Conservation (phyloP, 768 basidiomycete genomes). For the Lactifluus subvellereus region DNA sequence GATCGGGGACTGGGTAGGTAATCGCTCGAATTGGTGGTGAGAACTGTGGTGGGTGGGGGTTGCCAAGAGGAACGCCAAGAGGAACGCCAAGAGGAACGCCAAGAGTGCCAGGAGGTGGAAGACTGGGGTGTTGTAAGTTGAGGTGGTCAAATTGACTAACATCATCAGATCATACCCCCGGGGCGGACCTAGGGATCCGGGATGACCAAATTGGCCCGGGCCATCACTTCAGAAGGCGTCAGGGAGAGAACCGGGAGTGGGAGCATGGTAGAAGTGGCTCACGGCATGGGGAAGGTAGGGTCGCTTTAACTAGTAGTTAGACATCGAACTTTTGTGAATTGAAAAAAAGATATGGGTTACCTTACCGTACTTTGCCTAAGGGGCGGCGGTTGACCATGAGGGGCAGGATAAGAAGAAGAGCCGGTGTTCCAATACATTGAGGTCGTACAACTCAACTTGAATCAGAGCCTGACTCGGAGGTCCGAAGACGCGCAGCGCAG, state of each 20-base stretch:
- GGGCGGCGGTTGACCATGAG: slow-evolving; percentile 8
- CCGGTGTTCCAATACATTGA: slow-evolving; percentile 6
- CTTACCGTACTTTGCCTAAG: neutral
- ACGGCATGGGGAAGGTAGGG: slow-evolving; percentile 19
- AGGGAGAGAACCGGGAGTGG: neutral
- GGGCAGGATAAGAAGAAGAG: slow-evolving; percentile 7
- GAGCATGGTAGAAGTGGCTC: neutral
- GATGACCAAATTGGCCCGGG: neutral
- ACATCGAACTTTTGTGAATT: neutral
- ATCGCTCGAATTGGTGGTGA: slow-evolving; percentile 9
- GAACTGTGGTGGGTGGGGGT: neutral
- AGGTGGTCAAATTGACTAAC: neutral
- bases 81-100: slow-evolving; percentile 17
- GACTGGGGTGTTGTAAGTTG: neutral
- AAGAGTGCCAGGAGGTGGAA: neutral
- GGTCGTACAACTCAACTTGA: too few relatives aligned
- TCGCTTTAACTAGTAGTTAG: neutral
- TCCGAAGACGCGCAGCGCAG: too few relatives aligned
- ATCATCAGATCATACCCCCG: slow-evolving; percentile 16
- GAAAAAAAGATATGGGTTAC: slow-evolving; percentile 3
- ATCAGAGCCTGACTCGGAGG: too few relatives aligned
- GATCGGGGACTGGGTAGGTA: slow-evolving; percentile 23
- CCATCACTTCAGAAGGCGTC: slow-evolving; percentile 4
- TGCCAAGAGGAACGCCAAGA: slow-evolving; percentile 17
- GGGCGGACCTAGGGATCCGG: slow-evolving; percentile 24